Conservation (phyloP, 495 filamentous ascomycete genomes). For the Penicillium pulvis region DNA sequence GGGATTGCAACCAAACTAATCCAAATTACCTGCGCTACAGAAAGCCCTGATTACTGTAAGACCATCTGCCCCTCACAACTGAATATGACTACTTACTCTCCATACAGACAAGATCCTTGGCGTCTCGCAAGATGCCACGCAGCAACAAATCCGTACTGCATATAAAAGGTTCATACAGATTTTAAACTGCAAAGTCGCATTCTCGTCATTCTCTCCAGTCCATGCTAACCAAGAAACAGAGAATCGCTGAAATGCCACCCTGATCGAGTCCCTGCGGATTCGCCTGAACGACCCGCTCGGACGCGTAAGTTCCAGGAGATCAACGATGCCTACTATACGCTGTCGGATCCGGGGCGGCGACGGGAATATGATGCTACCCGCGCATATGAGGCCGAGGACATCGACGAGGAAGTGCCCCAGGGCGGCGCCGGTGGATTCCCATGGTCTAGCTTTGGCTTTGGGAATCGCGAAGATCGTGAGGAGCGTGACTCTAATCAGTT, state of each 20-base stretch:
- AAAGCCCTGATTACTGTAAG: conserved; percentile 30
- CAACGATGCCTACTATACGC: conserved; percentile 97
- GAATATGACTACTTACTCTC: conserved; percentile 7
- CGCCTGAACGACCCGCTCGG: conserved; percentile 77
- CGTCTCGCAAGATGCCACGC: conserved; percentile 69
- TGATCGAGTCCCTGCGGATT: conserved; percentile 83
- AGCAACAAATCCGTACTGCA: conserved; percentile 86
- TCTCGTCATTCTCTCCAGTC: neutral
- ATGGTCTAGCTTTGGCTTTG: conserved; percentile 65
- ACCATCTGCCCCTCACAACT: neutral
- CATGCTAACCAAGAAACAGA: conserved; percentile 42
- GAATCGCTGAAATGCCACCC: conserved; percentile 94
- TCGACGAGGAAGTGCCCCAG: conserved; percentile 61
- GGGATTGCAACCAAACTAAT: conserved; percentile 6
- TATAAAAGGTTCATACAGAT: conserved; percentile 74
- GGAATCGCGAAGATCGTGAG: conserved; percentile 49
- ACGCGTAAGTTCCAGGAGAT: conserved; percentile 93
- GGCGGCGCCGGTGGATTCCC: conserved; percentile 53
- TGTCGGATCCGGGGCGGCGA: conserved; percentile 78
- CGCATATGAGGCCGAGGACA: conserved; percentile 49
- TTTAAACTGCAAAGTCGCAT: neutral
- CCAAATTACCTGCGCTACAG: neutral
- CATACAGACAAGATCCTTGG: conserved; percentile 66
- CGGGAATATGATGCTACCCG: conserved; percentile 85
- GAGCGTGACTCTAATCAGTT: conserved; percentile 76